Evolutionary conservation across 2,329 filamentous ascomycete genomes (phyloP).

Genomic region (Exophiala calicioides): DNA sequence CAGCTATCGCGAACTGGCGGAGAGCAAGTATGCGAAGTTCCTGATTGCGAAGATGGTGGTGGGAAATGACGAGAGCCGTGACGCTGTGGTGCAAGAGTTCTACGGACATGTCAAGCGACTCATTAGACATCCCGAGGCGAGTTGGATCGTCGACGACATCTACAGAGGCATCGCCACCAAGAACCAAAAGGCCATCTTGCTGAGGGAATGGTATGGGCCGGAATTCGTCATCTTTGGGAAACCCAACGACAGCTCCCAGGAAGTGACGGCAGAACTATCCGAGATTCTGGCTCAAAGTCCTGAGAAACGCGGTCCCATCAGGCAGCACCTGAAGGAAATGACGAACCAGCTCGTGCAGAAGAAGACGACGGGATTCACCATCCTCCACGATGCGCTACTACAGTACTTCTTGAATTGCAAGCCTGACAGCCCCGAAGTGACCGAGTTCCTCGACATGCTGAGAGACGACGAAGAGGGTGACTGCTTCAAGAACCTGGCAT

Average conservation of each 20-base stretch:
- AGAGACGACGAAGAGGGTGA: conserved; percentile 91
- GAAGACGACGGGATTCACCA: conserved; percentile 93
- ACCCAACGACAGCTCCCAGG: conserved; percentile 40
- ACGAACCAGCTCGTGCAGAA: conserved; percentile 95
- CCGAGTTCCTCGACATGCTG: conserved; percentile 83
- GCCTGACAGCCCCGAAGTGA: conserved; percentile 75
- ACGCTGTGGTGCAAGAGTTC: conserved; percentile 90
- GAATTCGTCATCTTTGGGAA: conserved; percentile 83
- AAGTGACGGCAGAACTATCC: conserved; percentile 64
- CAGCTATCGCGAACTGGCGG: conserved; percentile 78
- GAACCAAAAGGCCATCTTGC: conserved; percentile 78
- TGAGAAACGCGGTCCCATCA: conserved; percentile 82
- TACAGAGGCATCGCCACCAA: conserved; percentile 85
- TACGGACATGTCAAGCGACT: conserved; percentile 89
- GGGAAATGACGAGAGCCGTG: conserved; percentile 87
- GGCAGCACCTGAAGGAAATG: conserved; percentile 80
- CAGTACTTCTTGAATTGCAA: conserved; percentile 88
- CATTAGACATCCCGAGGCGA: conserved; percentile 94
- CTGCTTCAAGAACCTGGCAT: conserved; percentile 90
- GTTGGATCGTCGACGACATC: conserved; percentile 96
- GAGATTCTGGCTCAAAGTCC: conserved; percentile 74
- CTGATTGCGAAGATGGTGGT: conserved; percentile 92
- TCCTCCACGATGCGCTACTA: conserved; percentile 97
- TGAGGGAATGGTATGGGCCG: conserved; percentile 94
- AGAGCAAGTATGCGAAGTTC: conserved; percentile 97